Conservation (phyloP, 768 basidiomycete species). For the Agrocybe pediades region DNA sequence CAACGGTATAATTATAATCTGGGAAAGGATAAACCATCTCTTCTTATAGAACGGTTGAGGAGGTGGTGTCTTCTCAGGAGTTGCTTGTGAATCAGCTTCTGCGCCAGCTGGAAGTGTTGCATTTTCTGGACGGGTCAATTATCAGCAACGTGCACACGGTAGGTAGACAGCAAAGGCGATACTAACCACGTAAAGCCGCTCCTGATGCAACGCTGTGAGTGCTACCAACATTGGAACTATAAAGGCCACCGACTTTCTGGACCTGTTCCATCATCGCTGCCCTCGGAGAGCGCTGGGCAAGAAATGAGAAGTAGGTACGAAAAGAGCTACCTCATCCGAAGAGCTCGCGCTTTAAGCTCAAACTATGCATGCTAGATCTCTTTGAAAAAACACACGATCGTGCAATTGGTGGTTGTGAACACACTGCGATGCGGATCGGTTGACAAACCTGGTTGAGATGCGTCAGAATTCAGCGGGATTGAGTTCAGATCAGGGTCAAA, state of each 20-base stretch:
- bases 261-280: constrained; percentile 39
- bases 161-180: not conserved
- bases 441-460: too few species aligned
- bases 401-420: too few species aligned
- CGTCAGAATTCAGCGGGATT: too few species aligned
- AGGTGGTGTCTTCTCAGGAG: constrained; percentile 16
- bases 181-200: constrained; percentile 35
- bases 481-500: too few species aligned
- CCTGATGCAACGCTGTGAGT: constrained; percentile 31
- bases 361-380: too few species aligned
- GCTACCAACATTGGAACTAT: constrained; percentile 28
- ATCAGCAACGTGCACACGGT: not conserved
- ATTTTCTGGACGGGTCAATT: constrained; percentile 26
- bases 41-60: constrained; percentile 57
- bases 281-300: too few species aligned
- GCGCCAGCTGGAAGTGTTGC: constrained; percentile 32
- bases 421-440: too few species aligned
- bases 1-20: constrained; percentile 49
- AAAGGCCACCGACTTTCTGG: constrained; percentile 37
- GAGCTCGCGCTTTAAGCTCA: too few species aligned
- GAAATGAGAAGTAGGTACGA: too few species aligned
- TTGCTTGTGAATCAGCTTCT: constrained; percentile 12
- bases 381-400: too few species aligned
- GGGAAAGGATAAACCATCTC: constrained; percentile 63
- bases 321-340: too few species aligned